Evolutionary conservation across 1,284 basidiomycete species (phyloP), one percentile per base, ranked within the genome.

Genomic region (Mycosarcoma mackinlayi): DNA sequence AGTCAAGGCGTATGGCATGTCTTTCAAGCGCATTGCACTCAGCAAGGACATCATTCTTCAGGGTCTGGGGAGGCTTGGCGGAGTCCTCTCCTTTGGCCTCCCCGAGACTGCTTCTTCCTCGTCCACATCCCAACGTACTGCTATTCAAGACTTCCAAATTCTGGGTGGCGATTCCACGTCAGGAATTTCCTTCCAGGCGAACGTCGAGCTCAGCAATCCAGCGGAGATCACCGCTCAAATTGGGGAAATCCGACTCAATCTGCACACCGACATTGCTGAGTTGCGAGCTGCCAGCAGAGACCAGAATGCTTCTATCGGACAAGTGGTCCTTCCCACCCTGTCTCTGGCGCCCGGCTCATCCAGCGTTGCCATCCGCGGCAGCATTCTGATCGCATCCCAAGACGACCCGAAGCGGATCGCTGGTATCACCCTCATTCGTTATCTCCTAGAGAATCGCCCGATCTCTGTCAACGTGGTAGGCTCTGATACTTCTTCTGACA

Each of bases 1-100:
- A 40, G 59, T 77, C 51, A 76, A 73, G 34, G 75, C 73, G 14
- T 77, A 73, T 30, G 71, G 63, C n/a, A 57, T 77, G 59, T 57
- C 55, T 4, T 77, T 77, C 47, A 60, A 58, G 23, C 57, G 59
- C 23, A 60, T 77, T 13, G 10, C 19, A 14, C 31, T 77, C 16
- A 70, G 76, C 10, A 77, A 77, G 51, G 24, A 46, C 10, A 63
- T 77, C 30, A 14, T 19, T 18, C 24, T 76, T 8, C 63, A 64
- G 4, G 75, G 75, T 2, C 57, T 77, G 13, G 50, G 52, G 33
- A 35, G 42, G 37, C 64, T 77, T 18, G 69, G 66, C 30, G 75
- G 74, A 11, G 55, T 50, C 3, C 62, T 73, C 28, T 50, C 50
- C 19, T 75, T 58, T 25, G 51, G 14, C 4, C 23, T 34, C 10